phyloP scores from a whole-genome alignment of 2,329 filamentous ascomycete species.

The Cadophora luteo-olivacea region DNA sequence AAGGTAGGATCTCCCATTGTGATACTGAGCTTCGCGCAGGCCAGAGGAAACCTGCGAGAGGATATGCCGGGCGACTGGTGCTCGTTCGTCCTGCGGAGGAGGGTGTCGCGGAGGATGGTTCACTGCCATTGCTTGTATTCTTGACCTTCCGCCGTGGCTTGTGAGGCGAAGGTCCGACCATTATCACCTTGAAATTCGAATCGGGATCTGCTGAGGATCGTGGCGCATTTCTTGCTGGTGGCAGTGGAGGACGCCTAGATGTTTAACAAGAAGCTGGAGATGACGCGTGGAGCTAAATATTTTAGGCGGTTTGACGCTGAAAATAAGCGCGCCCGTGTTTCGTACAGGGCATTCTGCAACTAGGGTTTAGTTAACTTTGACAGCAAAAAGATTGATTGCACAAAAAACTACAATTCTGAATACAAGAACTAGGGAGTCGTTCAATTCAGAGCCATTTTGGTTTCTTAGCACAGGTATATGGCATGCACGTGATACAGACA shows the following conservation, averaged over 20 bases:
- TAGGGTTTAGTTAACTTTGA: not conserved
- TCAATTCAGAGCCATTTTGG: too few species aligned
- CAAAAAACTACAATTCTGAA: too few species aligned
- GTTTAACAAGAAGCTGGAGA: not conserved
- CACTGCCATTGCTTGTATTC: slow-evolving; percentile 52
- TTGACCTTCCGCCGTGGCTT: slow-evolving; percentile 65
- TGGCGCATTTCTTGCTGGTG: slow-evolving; percentile 15
- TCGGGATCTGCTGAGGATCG: not conserved
- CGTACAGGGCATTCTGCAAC: not conserved
- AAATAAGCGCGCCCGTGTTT: not conserved
- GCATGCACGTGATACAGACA: too few species aligned
- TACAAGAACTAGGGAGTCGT: too few species aligned
- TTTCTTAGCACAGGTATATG: too few species aligned
- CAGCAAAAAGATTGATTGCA: not conserved
- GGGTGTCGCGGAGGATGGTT: slow-evolving; percentile 34
- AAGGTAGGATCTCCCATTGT: slow-evolving; percentile 89
- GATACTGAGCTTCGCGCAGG: slow-evolving; percentile 83
- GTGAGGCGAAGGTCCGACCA: slow-evolving; percentile 59
- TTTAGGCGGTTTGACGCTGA: not conserved
- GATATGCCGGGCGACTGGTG: slow-evolving; percentile 73
- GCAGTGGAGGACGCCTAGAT: not conserved
- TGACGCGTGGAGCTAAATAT: not conserved
- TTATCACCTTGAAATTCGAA: slow-evolving; percentile 45
- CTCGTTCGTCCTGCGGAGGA: slow-evolving; percentile 27
- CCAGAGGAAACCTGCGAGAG: slow-evolving; percentile 93